Percentiles rank a stretch among this genome's conserved stretches.
Conservation (phyloP, 1,284 basidiomycete species). For the Tilletia horrida region DNA sequence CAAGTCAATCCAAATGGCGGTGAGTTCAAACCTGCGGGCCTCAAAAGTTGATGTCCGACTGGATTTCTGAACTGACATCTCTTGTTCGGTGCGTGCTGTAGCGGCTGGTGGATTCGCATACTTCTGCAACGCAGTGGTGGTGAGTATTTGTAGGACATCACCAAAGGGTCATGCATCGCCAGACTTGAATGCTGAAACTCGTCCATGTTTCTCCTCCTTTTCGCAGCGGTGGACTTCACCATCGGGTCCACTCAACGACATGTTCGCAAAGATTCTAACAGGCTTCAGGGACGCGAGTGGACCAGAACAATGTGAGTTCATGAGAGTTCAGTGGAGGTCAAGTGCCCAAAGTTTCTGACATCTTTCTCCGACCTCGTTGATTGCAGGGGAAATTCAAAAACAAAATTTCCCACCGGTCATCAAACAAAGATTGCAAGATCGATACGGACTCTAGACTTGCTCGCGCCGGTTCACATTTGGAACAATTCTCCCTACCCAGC, state of each 20-base stretch:
- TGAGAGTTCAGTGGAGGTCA: too few species aligned
- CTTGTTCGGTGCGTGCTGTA: conserved; percentile 1
- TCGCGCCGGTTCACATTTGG: too few species aligned
- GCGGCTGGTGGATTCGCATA: conserved; percentile 51
- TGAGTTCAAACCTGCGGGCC: conserved; percentile 17
- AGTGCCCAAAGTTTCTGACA: too few species aligned
- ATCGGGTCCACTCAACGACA: conserved; percentile 45
- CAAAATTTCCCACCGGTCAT: conserved; percentile 17
- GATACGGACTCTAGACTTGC: conserved; percentile 33
- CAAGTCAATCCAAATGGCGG: conserved; percentile 73
- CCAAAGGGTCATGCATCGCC: not conserved
- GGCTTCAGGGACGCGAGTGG: conserved; percentile 82
- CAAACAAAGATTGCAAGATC: conserved; percentile 27
- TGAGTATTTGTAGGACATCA: not conserved
- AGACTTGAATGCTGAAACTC: not conserved
- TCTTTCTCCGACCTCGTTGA: not conserved
- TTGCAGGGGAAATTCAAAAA: conserved; percentile 27
- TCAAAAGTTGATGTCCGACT: not conserved
- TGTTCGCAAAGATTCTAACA: conserved; percentile 62
- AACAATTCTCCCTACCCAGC: too few species aligned
- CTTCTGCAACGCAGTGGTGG: conserved; percentile 54
- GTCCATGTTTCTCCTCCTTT: not conserved
- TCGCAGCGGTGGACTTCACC: conserved; percentile 45
- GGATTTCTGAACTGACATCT: not conserved
- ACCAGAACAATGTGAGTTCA: conserved; percentile 59